These are phyloP conservation scores for Diaporthe ampelina DNA, from an alignment of 2,329 filamentous ascomycete species.

Conservation along the genomic window DNA sequence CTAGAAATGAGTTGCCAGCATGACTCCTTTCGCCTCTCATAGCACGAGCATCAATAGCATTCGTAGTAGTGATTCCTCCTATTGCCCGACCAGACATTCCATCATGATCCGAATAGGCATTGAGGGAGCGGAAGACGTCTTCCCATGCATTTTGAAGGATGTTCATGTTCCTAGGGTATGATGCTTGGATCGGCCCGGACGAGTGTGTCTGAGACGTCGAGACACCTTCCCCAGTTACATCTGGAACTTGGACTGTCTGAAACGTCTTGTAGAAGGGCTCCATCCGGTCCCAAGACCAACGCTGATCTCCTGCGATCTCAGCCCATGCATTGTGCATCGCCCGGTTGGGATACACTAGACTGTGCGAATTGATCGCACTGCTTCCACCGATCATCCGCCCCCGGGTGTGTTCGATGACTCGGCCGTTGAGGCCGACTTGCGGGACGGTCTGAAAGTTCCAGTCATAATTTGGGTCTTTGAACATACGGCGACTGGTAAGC, in stretches of 20 bases:
- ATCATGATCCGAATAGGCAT: neutral
- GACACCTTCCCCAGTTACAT: neutral
- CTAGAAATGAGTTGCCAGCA: slow-evolving; percentile 6
- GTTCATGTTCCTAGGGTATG: neutral
- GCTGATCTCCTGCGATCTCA: slow-evolving; percentile 9
- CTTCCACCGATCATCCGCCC: slow-evolving; percentile 13
- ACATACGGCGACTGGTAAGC: slow-evolving; percentile 1
- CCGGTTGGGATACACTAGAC: slow-evolving; percentile 11
- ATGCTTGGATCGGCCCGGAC: slow-evolving; percentile 4
- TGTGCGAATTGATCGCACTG: slow-evolving; percentile 20
- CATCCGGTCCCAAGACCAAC: slow-evolving; percentile 12
- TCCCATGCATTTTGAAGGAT: slow-evolving; percentile 12
- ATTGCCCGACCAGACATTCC: slow-evolving; percentile 6
- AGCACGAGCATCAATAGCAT: slow-evolving; percentile 2
- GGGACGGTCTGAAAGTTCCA: neutral
- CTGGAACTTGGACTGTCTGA: neutral
- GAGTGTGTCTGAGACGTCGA: neutral
- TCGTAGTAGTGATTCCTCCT: slow-evolving; percentile 5
- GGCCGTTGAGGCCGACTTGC: neutral
- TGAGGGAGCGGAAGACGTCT: neutral
- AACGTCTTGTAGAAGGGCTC: neutral
- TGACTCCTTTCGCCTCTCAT: slow-evolving; percentile 14
- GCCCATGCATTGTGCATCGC: slow-evolving; percentile 12
- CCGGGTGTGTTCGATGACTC: slow-evolving; percentile 6
- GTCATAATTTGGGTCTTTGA: slow-evolving; percentile 8